Evolutionary conservation across 805 yeast species (phyloP).

Genomic region (Saccharomycopsis malanga): DNA sequence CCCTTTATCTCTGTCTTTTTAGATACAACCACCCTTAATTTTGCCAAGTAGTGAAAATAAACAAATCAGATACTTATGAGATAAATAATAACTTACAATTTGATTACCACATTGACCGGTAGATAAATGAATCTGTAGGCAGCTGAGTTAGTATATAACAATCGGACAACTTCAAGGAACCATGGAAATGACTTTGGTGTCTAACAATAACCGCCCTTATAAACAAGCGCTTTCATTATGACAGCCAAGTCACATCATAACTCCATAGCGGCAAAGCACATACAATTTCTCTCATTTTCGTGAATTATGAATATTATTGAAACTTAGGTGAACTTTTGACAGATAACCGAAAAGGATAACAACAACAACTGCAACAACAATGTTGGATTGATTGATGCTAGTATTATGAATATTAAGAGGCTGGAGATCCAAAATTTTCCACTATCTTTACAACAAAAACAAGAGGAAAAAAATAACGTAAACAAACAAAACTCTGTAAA

Average conservation of each 20-base stretch:
- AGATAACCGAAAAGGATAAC: no score
- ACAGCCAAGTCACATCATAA: no score
- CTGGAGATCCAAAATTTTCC: constrained; percentile 7
- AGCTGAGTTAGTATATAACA: neutral
- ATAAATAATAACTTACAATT: constrained; percentile 69
- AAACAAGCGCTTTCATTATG: no score
- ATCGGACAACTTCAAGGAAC: neutral
- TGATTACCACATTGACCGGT: constrained; percentile 99
- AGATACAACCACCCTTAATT: no score
- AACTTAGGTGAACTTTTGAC: no score
- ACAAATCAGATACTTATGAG: no score
- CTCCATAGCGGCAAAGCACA: no score
- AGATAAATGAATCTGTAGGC: constrained; percentile 80
- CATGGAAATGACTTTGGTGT: neutral
- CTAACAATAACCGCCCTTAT: no score
- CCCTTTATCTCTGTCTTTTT: no score
- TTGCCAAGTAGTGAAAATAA: no score
- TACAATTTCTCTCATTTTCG: constrained; percentile 18
- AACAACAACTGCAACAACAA: no score
- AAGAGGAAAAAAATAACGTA: neutral
- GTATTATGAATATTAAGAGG: neutral
- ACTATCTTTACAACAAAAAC: neutral
- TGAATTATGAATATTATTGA: neutral
- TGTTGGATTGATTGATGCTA: neutral
- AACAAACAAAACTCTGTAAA: neutral